Percentiles rank a stretch among this genome's conserved stretches.
Evolutionary conservation across 2,329 filamentous ascomycete genomes (phyloP).

Genomic region (Colletotrichum sp.): DNA sequence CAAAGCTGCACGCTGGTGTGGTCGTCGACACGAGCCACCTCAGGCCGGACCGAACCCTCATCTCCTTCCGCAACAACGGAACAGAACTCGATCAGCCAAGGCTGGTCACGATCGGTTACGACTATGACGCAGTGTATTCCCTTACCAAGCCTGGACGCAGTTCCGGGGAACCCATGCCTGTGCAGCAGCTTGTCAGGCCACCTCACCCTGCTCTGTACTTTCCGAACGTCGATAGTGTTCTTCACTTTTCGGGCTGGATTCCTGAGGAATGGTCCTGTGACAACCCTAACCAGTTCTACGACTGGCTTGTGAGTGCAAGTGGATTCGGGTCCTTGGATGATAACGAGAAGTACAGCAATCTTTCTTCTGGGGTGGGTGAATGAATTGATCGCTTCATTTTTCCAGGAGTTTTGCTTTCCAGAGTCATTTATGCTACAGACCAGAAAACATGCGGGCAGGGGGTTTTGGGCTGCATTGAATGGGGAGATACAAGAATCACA

Average conservation of each 20-base stretch:
- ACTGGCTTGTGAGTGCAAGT: background rate
- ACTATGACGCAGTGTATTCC: background rate
- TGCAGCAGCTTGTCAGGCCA: background rate
- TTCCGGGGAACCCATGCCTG: background rate
- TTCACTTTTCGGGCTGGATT: background rate
- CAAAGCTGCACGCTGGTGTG: background rate
- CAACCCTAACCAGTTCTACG: rapidly evolving
- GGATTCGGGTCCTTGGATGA: background rate
- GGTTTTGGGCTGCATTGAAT: too few species aligned
- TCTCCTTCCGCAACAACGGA: background rate
- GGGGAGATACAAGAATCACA: too few species aligned
- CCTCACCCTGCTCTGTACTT: background rate
- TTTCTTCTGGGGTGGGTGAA: background rate
- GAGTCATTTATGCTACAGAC: too few species aligned
- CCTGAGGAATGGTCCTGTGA: background rate
- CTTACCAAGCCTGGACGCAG: background rate
- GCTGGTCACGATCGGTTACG: background rate
- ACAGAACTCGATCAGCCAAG: background rate
- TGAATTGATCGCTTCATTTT: background rate
- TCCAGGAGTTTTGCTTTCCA: too few species aligned
- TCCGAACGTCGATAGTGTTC: background rate
- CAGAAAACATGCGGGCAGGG: too few species aligned
- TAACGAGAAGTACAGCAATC: background rate
- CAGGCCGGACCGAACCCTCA: too few species aligned
- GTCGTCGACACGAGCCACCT: too few species aligned